Evolutionary conservation across 192 early-diverging fungal genomes (phyloP), one percentile per base, ranked within the genome.

Genomic region (Podila horticola): DNA sequence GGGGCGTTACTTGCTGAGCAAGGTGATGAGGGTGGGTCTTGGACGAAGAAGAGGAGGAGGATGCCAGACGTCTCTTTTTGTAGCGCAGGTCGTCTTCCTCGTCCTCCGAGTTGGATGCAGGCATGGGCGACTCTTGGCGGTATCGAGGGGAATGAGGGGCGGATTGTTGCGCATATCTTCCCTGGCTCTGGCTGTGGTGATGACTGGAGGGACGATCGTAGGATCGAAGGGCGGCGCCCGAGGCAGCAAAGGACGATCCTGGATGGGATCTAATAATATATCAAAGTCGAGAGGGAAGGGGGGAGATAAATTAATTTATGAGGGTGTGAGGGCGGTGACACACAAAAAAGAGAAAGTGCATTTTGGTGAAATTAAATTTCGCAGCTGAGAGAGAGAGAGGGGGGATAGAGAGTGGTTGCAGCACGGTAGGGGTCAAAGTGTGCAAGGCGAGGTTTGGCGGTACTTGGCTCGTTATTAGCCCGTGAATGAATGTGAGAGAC

Each of bases 81-180:
- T 67, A 76, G 29, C 82, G 74, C 36, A 76, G 26, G 52, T 76
- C 82, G 28, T 83, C 82, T 20, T 83, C 82, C 19, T 81, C 76
- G 17, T 79, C 77, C 13, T 81, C 77, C 10, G 77, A 81, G 67
- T 81, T 72, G 30, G 77, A 81, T 50, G 67, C 66, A 30, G 77
- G 77, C 71, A 81, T 69, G 55, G 77, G 77, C 0, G 77, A 81
- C 45, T 81, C 77, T 64, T 81, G 70, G n/a, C 77, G 77, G 58
- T 59, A 64, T 28, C 77, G 58, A 11, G 77, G 77, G 0, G 77
- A 81, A 55, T 55, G 65, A 2, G 69, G 75, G 22, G 41, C 10
- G 33, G 52, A 30, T 15, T 61, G 26, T 7, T 28, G 26, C 4
- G 17, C n/a, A 9, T 61, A 26, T 61, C 17, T 19, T 64, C 19